Percentiles rank a stretch among this genome's conserved stretches.
phyloP scores from a whole-genome alignment of 2,329 filamentous ascomycete genomes.

The Aspergillus eucalypticola region DNA sequence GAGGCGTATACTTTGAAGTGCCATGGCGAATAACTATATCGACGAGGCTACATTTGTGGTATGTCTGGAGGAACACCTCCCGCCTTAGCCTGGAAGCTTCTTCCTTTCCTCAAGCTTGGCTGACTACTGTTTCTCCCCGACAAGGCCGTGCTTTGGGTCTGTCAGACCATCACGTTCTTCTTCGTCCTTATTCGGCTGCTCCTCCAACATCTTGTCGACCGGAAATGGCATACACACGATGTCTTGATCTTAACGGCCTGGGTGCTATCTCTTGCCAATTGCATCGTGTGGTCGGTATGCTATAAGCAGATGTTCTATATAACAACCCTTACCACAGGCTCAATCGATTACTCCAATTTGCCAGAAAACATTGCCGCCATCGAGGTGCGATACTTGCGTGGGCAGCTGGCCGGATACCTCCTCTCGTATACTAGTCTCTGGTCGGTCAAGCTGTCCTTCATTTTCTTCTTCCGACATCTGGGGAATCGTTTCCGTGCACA shows the following conservation, averaged over 20 bases:
- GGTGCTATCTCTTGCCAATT: neutral
- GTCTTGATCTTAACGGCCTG: neutral
- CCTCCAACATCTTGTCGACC: neutral
- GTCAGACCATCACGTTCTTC: neutral
- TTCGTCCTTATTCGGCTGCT: neutral
- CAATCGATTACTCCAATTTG: neutral
- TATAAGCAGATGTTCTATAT: neutral
- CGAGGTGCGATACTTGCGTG: neutral
- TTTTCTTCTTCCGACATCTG: conserved; percentile 8
- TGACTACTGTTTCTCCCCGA: neutral
- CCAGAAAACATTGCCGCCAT: neutral
- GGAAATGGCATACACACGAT: neutral
- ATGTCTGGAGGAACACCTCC: neutral
- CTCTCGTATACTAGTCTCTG: neutral
- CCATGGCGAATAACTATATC: neutral
- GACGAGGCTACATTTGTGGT: neutral
- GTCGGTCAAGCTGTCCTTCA: conserved; percentile 7
- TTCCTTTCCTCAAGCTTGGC: neutral
- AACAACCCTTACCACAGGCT: neutral
- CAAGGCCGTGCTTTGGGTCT: neutral
- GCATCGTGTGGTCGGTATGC: neutral
- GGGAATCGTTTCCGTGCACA: conserved; percentile 6
- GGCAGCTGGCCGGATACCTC: conserved; percentile 7
- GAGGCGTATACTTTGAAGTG: neutral
- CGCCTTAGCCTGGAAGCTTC: neutral